These are phyloP conservation scores for Agrocybe pediades DNA, from an alignment of 768 basidiomycete genomes.

Conservation along the genomic window DNA sequence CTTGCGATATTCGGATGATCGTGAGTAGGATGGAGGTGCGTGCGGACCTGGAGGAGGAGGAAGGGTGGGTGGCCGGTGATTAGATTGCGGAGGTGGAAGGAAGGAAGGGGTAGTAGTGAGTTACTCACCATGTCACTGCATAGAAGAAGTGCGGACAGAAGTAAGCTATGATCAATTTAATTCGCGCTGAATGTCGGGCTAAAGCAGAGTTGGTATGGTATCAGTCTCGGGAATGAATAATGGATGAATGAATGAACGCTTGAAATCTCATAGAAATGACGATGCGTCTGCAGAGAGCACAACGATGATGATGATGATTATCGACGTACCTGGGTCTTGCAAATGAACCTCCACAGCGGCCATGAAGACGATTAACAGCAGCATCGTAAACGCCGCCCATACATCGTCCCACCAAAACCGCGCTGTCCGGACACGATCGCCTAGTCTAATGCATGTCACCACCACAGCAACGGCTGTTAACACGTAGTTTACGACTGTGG, in stretches of 20 bases:
- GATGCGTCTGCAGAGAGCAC: no score
- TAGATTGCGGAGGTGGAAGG: neutral
- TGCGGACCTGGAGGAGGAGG: constrained; percentile 25
- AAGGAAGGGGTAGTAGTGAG: no score
- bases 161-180: constrained; percentile 21
- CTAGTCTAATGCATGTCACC: constrained; percentile 20
- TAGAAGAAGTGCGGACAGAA: constrained; percentile 23
- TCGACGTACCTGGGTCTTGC: constrained; percentile 19
- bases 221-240: no score
- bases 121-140: constrained; percentile 22
- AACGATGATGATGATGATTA: no score
- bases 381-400: constrained; percentile 20
- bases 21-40: constrained; percentile 44
- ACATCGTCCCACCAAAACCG: constrained; percentile 25
- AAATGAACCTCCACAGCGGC: constrained; percentile 22
- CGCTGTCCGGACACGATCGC: constrained; percentile 16
- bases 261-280: no score
- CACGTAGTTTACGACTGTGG: constrained; percentile 15
- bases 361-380: constrained; percentile 20
- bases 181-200: constrained; percentile 15
- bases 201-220: neutral
- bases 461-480: constrained; percentile 18
- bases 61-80: neutral
- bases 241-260: no score
- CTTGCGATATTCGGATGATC: constrained; percentile 37